Evolutionary conservation across 345 rosid genomes (phyloP), one percentile per base, ranked within the genome.

Genomic region (Mangifera indica): DNA sequence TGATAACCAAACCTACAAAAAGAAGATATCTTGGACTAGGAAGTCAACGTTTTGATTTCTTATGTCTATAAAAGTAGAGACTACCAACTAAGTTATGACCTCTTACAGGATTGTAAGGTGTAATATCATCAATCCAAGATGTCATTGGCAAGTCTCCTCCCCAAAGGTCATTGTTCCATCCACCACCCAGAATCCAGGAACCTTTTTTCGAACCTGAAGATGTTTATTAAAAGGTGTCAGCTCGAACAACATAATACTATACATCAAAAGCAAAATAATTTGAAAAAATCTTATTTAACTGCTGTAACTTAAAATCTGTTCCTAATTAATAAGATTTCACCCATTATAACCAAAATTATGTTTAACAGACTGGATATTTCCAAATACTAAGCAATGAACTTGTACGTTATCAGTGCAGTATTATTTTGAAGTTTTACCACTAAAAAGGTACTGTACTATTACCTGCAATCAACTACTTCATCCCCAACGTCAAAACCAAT

Each of bases 141-240:
- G 89, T 92, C 60, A 76, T 63, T 6, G 98, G 97, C 57, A 84
- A 74, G 77, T 91, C 96, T 73, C 98, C 98, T 73, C 97, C 98
- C 98, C 97, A 94, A 20, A 86, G 81, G 77, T 87, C 93, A 83
- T 94, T 91, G 86, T 94, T 94, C 98, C 98, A 94, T 74, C 97
- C 93, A 58, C 97, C 92, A 74, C 98, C 98, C 68, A 91, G 71
- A 61, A 94, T 71, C 97, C 98, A 94, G 42, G 89, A 82, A 63
- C 92, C 95, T 74, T 79, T 79, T 76, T 81, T 79, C 40, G 82
- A 77, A 67, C 73, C 98, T 91, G 81, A 32, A 78, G 48, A 37
- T 54, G 2, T 73, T 60, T 15, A 17, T 60, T 24, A 2, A 58
- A 45, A 18, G 15, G 4, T 25, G 11, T 10, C 20, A 56, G 22